Base-by-base conservation (phyloP, 495 filamentous ascomycete species). In the Xylaria castorea region DNA sequence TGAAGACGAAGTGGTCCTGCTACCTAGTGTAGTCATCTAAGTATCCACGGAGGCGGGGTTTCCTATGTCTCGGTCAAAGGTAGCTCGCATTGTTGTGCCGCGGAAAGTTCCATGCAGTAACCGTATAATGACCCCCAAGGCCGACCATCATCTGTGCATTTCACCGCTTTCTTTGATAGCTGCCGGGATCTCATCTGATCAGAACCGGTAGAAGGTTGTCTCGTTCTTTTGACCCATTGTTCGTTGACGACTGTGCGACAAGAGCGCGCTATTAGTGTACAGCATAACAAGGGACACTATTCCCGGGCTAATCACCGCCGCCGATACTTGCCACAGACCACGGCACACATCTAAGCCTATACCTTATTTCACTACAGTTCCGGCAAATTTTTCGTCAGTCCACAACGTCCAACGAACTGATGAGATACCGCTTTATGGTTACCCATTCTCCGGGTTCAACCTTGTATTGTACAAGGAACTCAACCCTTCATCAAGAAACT, bases 131-230 rank as follows among this genome's bases (percentile, higher is more conserved):
- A 60, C 57, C 30, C 30, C 57, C 30, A 30, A 46, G 40, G 38
- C 12, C 36, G 62, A 48, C 25, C 40, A 25, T 65, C 40, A 20
- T 32, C 16, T 65, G n/a, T 63, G 20, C 62, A 5, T 46, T 66
- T 66, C 63, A 66, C 63, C 63, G 63, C 63, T 66, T 38, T 34
- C 25, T 64, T 27, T 12, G 60, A 62, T 44, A 64, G 38, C 7
- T 27, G 58, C n/a, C 58, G 58, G 58, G 18, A 36, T 61, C 32
- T 22, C 6, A 20, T 38, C 58, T 38, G 18, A n/a, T 14, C 32
- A 38, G 18, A 6, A n/a, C 58, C 58, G 55, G 58, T 32, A 38
- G 34, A 22, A 61, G 32, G 38, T 61, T 14, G 27, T 27, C 20
- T 38, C 3, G 57, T n/a, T 36, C 6, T 12, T 61, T 5, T 38